Evolutionary conservation across 2,329 filamentous ascomycete genomes (phyloP), one percentile per base, ranked within the genome.

Genomic region (Colletotrichum sp.): DNA sequence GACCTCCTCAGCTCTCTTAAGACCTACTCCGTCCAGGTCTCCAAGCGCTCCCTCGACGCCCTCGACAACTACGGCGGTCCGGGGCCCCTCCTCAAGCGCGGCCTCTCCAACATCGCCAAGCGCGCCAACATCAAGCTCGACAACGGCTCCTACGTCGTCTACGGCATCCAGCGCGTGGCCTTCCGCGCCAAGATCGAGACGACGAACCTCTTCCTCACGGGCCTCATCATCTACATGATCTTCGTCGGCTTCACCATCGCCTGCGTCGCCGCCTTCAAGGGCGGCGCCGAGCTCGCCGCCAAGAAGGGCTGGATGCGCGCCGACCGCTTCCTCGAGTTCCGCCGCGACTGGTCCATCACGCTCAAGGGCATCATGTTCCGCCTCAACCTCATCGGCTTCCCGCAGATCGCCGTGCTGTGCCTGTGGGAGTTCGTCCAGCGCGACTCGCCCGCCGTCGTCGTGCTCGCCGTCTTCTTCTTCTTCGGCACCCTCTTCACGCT

Each of bases 321-420:
- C 73, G 94, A 98, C 83, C 96, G 95, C 80, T 98, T 98, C 85
- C 89, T 94, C 80, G 96, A 98, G 80, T 98, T 99, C 91, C 94
- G 96, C 78, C 96, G 97, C 81, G 96, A 95, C 80, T 99, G 96
- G 96, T 93, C 93, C 78, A 96, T 96, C 15, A 94, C 98, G 8
- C 91, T 98, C 82, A 98, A 98, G 88, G 96, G 96, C 74, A 98
- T 98, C 80, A 89, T 98, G 78, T 98, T 97, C 91, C 94, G 96
- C 78, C 90, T 98, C 81, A 93, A 96, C 60, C 90, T 98, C 55
- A 97, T 98, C 80, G 96, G 96, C 77, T 98, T 96, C 86, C 95
- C 96, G 18, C 95, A 98, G 83, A 96, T 98, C 90, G 92, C 93
- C 67, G 94, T 98, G 69, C 91, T 98, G 71, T 98, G 95, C 84